Conservation (phyloP, 192 early-diverging fungal species). For the Coemansia sp. region DNA sequence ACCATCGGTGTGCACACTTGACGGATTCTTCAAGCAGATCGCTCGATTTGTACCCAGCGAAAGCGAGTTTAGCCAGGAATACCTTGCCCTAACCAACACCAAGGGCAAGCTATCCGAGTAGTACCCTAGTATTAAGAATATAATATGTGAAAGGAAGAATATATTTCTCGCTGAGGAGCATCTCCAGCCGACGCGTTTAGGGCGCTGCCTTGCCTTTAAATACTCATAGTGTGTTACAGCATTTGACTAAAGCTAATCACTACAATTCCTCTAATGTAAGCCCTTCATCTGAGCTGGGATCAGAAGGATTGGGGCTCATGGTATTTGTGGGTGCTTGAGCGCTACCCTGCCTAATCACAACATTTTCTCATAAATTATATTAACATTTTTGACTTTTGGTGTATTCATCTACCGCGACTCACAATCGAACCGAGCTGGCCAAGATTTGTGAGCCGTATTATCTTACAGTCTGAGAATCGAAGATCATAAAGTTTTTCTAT, state of each 20-base stretch:
- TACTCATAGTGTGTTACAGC: no score
- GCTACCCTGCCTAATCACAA: no score
- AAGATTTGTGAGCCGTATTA: neutral
- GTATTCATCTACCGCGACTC: neutral
- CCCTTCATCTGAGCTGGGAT: no score
- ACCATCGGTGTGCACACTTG: conserved; percentile 46
- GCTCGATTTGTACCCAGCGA: conserved; percentile 41
- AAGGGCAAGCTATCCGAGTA: neutral
- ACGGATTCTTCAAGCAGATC: conserved; percentile 55
- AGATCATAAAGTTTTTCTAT: neutral
- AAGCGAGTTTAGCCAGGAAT: conserved; percentile 22
- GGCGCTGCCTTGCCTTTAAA: no score
- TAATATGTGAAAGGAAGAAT: no score
- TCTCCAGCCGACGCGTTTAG: no score
- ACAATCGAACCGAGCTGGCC: neutral
- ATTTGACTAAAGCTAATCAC: no score
- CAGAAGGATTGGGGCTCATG: no score
- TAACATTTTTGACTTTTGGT: neutral
- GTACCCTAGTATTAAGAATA: neutral
- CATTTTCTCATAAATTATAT: neutral
- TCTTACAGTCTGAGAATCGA: neutral
- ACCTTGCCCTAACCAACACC: neutral
- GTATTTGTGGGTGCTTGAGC: no score
- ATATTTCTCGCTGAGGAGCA: no score
- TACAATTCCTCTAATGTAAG: no score